Evolutionary conservation across 192 early-diverging fungal species (phyloP).

Genomic region (Backusella australiensis): DNA sequence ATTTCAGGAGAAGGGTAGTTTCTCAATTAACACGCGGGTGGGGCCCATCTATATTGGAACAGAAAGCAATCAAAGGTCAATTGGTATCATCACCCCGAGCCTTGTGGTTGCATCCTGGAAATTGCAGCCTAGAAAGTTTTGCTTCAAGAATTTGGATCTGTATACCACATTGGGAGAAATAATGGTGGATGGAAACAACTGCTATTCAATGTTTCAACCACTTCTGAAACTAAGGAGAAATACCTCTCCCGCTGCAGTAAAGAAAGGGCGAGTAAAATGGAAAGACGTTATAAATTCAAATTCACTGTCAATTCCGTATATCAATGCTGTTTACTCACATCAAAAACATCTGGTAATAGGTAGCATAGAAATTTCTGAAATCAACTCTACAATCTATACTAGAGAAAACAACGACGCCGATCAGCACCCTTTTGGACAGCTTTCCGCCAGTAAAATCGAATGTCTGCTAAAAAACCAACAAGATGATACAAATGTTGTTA

Average conservation of each 20-base stretch:
- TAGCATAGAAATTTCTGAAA: neutral
- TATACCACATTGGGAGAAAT: neutral
- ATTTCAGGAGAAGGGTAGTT: neutral
- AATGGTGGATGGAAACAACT: neutral
- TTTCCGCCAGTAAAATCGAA: neutral
- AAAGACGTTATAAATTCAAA: neutral
- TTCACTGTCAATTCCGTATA: neutral
- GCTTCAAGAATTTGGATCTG: neutral
- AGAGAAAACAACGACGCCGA: neutral
- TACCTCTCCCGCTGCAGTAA: neutral
- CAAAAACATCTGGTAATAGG: neutral
- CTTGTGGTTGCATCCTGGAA: neutral
- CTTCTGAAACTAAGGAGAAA: neutral
- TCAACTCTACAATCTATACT: neutral
- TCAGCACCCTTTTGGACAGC: neutral
- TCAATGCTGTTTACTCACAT: neutral
- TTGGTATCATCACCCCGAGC: neutral
- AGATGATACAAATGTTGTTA: neutral
- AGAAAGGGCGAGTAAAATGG: neutral
- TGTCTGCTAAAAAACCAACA: neutral
- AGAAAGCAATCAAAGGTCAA: neutral
- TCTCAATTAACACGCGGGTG: neutral
- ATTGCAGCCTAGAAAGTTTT: neutral
- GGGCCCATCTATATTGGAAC: neutral
- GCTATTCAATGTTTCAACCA: neutral